Conservation (phyloP, 176 grass and related monocot genomes). For the Ananas comosus region DNA sequence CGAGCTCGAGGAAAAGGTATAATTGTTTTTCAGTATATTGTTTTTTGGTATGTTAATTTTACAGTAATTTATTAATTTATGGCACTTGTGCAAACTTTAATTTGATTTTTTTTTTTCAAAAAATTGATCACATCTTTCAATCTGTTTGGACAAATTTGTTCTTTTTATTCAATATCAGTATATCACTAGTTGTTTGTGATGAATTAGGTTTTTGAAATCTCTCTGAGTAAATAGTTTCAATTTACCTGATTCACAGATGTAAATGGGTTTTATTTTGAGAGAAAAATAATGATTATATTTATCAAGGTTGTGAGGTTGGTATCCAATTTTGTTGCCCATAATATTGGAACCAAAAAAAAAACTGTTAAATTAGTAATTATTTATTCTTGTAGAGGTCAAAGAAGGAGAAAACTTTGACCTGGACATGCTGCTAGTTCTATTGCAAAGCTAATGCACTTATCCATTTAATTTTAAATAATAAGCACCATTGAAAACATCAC, state of each 20-base stretch:
- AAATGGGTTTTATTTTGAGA: too few species aligned
- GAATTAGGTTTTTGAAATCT: background rate
- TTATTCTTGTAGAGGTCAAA: background rate
- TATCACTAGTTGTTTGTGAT: too few species aligned
- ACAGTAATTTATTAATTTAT: background rate
- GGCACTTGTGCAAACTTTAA: background rate
- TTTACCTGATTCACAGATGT: too few species aligned
- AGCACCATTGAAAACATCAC: too few species aligned
- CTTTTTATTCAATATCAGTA: too few species aligned
- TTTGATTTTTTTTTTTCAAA: background rate
- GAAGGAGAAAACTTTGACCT: background rate
- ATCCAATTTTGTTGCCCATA: too few species aligned
- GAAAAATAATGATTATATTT: too few species aligned
- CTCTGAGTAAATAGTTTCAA: background rate
- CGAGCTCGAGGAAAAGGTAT: conserved; percentile 31
- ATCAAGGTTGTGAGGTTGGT: too few species aligned
- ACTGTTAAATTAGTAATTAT: too few species aligned
- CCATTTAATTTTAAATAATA: background rate
- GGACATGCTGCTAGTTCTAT: background rate
- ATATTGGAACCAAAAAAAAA: too few species aligned
- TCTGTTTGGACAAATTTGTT: background rate
- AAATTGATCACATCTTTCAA: background rate
- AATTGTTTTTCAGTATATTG: conserved; percentile 2
- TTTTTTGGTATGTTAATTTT: background rate
- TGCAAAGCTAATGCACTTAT: background rate